These are phyloP conservation scores for Xylaria bambusicola DNA, from an alignment of 495 filamentous ascomycete genomes.

Conservation along the genomic window DNA sequence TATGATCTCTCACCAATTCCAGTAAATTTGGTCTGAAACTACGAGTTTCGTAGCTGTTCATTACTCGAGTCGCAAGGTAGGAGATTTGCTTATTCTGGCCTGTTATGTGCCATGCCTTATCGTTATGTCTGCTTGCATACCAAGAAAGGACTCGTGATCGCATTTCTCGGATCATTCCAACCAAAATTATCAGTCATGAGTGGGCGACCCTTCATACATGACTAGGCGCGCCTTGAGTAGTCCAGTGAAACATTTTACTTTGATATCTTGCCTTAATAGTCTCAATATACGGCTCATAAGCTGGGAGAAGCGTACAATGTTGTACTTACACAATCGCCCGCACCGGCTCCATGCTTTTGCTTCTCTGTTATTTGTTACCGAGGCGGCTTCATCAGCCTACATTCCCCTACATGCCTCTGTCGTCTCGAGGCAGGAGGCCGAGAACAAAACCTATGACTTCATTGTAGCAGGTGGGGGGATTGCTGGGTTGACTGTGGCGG, in stretches of 20 bases:
- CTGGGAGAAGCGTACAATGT: not conserved
- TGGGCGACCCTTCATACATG: not conserved
- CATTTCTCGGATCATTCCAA: not conserved
- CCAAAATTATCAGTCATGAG: not conserved
- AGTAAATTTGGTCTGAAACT: no score
- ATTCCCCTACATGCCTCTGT: constrained; percentile 30
- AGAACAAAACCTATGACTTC: constrained; percentile 45
- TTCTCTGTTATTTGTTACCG: not conserved
- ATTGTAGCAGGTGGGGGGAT: constrained; percentile 52
- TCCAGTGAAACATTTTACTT: not conserved
- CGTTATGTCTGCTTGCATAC: not conserved
- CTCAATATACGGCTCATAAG: not conserved
- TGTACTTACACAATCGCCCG: not conserved
- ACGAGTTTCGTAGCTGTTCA: no score
- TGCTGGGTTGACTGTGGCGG: constrained; percentile 50
- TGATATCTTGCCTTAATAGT: not conserved
- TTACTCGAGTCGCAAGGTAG: not conserved
- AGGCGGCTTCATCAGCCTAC: not conserved
- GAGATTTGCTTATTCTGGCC: not conserved
- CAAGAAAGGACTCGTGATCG: not conserved
- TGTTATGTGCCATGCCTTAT: not conserved
- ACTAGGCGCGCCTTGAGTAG: not conserved
- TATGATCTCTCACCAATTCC: no score
- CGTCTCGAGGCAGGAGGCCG: constrained; percentile 17
- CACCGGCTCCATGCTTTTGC: not conserved